Base-by-base conservation (phyloP, 108 stramenopile species). In the Bacterosira constricta region DNA sequence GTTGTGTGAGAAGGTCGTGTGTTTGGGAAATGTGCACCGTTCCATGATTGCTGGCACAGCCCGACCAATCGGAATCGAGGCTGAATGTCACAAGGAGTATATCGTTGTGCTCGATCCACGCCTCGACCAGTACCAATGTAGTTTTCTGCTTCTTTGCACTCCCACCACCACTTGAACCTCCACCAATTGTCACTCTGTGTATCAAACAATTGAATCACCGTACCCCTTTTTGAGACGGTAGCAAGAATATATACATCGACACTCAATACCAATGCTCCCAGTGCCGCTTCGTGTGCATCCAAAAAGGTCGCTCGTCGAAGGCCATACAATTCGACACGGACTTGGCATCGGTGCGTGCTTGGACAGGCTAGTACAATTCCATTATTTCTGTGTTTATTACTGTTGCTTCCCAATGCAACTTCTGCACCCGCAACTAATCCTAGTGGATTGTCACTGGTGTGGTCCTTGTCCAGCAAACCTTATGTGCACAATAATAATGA, bases 281-380 rank as follows among this genome's bases (percentile, higher is more conserved):
- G 75, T 51, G 88, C 86, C 36, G 90, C 71, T 74, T 99, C 97
- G 66, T 99, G 98, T 12, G 98, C 98, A 32, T 94, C 89, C 34
- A 99, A 80, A 25, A 97, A 74, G 62, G 88, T 87, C 18, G 91
- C 90, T 70, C 95, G 90, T 20, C 96, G 79, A 36, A 83, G 66
- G n/a, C 96, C 96, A 71, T 97, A 97, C 27, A 99, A 71, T 83
- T 99, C 97, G 10, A 99, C 93, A 34, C 96, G 88, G 4, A 98
- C 96, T 56, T 96, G 92, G 27, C 99, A 97, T 3, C 72, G 64
- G 21, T 83, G 83, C 3, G 92, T 83, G 26, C 89, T 90, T 0
- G 97, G 99, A 80, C 96, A 98, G 8, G 97, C 97, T 62, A 99
- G 77, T 9, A 98, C 97, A 89, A 90, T 91, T 65, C 88, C 86